Base-by-base conservation (phyloP, 805 yeast species). In the Metschnikowia noctiluminum region DNA sequence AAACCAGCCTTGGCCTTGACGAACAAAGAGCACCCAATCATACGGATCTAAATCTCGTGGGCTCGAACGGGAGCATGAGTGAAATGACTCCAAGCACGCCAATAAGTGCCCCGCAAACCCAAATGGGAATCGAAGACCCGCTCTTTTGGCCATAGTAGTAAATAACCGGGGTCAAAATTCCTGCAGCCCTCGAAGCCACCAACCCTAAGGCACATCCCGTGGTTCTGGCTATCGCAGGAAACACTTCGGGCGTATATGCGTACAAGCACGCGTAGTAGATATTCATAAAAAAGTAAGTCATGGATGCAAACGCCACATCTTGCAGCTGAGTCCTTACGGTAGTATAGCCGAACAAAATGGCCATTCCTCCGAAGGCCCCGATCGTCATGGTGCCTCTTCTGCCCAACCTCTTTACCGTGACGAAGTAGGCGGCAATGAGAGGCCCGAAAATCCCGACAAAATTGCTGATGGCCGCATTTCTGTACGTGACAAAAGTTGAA, bases 361-460 rank as follows among this genome's bases (percentile, higher is more conserved):
- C 62, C 63, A 60, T 60, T 16, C 59, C 51, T 7, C 47, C 37
- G 34, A 58, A n/a, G 8, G 57, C 63, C 2, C 62, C 62, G 15
- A 58, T 50, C 1, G 67, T 65, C 73, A 82, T 70, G 1, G 84
- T 73, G 8, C 86, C 86, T 57, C 80, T 74, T 62, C 86, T 70
- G 6, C 86, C 84, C 31, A 80, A 66, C 40, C 56, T 56, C 1
- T 62, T 66, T 11, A 59, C 27, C 2, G 43, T 38, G 16, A 43
- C 49, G 15, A 49, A 16, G 14, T 32, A 42, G 11, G 49, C 52
- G 9, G 52, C 52, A 9, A 49, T 12, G 27, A 44, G n/a, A 1
- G 52, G 52, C 10, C 48, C 49, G 28, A 49, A 41, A 13, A 49
- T 44, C 3, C 49, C 49, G 28, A 49, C 52, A 21, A 49, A 49